Evolutionary conservation across 768 basidiomycete genomes (phyloP).

Genomic region (Coprinopsis cinerea): DNA sequence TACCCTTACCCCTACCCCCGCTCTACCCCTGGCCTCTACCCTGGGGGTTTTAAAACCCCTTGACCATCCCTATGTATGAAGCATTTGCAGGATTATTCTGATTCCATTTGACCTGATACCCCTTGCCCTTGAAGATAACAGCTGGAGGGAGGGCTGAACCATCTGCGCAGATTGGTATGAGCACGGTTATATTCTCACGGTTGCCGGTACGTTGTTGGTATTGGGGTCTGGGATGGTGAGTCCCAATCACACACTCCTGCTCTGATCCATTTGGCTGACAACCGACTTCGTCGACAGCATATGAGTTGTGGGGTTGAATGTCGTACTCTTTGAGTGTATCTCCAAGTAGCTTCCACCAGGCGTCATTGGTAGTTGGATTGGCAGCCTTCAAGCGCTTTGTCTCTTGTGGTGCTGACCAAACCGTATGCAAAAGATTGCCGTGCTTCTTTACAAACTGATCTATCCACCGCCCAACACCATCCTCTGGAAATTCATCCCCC

Average conservation of each 20-base stretch:
- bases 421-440: not conserved
- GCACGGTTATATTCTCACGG: slow-evolving; percentile 29
- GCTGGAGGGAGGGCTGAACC: slow-evolving; percentile 30
- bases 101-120: slow-evolving; percentile 31
- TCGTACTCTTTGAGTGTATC: not conserved
- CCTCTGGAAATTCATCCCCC: not conserved
- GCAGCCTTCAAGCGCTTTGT: not conserved
- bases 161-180: slow-evolving; percentile 33
- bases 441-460: not conserved
- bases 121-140: slow-evolving; percentile 35
- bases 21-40: too few species aligned
- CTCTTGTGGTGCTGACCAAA: not conserved
- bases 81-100: slow-evolving; percentile 36
- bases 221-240: slow-evolving; percentile 16
- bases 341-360: not conserved
- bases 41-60: too few species aligned
- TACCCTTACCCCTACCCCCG: too few species aligned
- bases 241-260: slow-evolving; percentile 27
- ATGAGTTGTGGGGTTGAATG: not conserved
- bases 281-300: slow-evolving; percentile 1
- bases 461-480: not conserved
- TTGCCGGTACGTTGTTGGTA: slow-evolving; percentile 25
- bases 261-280: slow-evolving; percentile 15
- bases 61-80: too few species aligned
- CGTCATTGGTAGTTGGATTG: not conserved